These are phyloP conservation scores for Cucurbita moschata DNA, from an alignment of 306 rosid genomes.

Conservation along the genomic window DNA sequence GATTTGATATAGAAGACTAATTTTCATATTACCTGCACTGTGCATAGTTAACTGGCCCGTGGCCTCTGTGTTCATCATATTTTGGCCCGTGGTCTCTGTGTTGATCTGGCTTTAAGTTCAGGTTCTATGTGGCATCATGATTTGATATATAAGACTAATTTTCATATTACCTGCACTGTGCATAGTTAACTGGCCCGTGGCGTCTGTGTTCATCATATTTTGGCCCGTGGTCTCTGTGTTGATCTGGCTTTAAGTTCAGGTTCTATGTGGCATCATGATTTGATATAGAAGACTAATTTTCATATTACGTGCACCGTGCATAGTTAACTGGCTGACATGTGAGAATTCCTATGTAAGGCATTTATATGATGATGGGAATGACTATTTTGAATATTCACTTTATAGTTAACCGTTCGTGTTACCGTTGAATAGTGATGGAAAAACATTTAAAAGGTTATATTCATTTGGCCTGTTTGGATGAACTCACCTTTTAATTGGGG, in stretches of 20 bases:
- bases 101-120: not conserved
- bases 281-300: not conserved
- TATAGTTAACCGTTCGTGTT: not conserved
- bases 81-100: not conserved
- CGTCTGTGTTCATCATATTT: too few species aligned
- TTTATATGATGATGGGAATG: not conserved
- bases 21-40: not conserved
- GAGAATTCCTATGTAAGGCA: not conserved
- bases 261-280: not conserved
- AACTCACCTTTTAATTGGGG: not conserved
- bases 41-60: not conserved
- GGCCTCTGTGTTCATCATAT: too few species aligned
- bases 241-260: not conserved
- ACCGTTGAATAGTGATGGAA: not conserved
- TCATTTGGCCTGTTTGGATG: not conserved
- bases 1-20: not conserved
- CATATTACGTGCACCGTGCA: not conserved
- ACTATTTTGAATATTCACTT: not conserved
- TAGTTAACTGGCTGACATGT: not conserved
- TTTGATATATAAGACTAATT: not conserved
- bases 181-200: not conserved
- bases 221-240: not conserved
- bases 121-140: not conserved
- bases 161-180: not conserved
- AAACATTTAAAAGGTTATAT: not conserved